Conservation (phyloP, 495 filamentous ascomycete genomes). For the Neurospora terricola region DNA sequence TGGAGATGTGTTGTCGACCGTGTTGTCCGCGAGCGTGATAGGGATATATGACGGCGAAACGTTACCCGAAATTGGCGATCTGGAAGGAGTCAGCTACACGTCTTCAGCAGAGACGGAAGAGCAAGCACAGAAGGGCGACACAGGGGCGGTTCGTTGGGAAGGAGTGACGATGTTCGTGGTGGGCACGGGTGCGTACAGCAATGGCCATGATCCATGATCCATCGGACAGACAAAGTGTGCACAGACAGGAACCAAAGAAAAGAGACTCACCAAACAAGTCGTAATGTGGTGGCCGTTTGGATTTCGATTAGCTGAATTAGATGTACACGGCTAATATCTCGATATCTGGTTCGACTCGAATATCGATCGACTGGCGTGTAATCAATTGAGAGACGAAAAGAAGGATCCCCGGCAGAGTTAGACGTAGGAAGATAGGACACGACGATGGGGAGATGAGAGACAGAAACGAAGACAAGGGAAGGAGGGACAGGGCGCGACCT, state of each 20-base stretch:
- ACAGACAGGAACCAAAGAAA: neutral
- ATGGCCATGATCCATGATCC: neutral
- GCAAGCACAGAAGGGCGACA: neutral
- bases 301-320: neutral
- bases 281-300: neutral
- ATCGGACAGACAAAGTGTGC: neutral
- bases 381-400: neutral
- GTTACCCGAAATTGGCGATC: neutral
- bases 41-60: neutral
- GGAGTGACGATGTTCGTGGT: constrained; percentile 8
- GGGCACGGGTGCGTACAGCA: neutral
- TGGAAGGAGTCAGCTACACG: constrained; percentile 11
- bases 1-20: neutral
- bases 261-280: constrained; percentile 6
- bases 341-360: neutral
- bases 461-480: neutral
- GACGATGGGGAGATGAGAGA: neutral
- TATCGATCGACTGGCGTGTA: neutral
- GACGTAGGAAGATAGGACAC: neutral
- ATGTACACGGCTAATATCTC: neutral
- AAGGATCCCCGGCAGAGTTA: neutral
- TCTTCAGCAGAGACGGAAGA: neutral
- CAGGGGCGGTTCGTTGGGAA: neutral
- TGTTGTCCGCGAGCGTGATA: neutral
- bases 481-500: neutral